These are phyloP conservation scores for Pilaira anomala DNA, from an alignment of 192 early-diverging fungal genomes.

Conservation along the genomic window DNA sequence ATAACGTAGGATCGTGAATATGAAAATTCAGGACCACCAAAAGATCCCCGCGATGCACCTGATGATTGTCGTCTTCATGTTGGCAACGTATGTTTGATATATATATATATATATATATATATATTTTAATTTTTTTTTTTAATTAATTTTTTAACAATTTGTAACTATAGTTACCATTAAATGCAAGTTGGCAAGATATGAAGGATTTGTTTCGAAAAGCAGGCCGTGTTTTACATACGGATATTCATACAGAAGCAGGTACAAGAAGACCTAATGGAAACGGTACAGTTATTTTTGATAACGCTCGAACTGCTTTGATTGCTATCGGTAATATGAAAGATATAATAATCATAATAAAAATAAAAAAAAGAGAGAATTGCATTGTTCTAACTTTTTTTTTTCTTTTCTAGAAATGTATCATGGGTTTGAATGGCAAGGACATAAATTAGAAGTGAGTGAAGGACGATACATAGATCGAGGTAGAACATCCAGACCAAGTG, in stretches of 20 bases:
- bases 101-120: too few species aligned
- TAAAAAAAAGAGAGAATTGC: neutral
- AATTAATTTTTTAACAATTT: too few species aligned
- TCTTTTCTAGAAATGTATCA: slow-evolving; percentile 69
- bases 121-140: too few species aligned
- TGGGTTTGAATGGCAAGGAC: slow-evolving; percentile 74
- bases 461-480: slow-evolving; percentile 36
- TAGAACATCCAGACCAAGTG: neutral
- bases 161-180: slow-evolving; percentile 68
- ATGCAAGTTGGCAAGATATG: slow-evolving; percentile 81
- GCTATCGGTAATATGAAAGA: slow-evolving; percentile 71
- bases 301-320: slow-evolving; percentile 54
- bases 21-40: slow-evolving; percentile 41
- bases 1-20: slow-evolving; percentile 57
- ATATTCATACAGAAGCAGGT: slow-evolving; percentile 59
- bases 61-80: slow-evolving; percentile 59
- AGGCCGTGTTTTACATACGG: slow-evolving; percentile 64
- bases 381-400: neutral
- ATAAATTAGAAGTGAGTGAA: slow-evolving; percentile 79
- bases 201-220: slow-evolving; percentile 82
- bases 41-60: slow-evolving; percentile 24
- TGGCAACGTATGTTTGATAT: slow-evolving; percentile 55
- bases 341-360: neutral
- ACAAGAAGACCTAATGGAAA: slow-evolving; percentile 63
- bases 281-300: slow-evolving; percentile 75